Conservation (phyloP, 2,329 filamentous ascomycete genomes). For the Sporothrix curviconia region DNA sequence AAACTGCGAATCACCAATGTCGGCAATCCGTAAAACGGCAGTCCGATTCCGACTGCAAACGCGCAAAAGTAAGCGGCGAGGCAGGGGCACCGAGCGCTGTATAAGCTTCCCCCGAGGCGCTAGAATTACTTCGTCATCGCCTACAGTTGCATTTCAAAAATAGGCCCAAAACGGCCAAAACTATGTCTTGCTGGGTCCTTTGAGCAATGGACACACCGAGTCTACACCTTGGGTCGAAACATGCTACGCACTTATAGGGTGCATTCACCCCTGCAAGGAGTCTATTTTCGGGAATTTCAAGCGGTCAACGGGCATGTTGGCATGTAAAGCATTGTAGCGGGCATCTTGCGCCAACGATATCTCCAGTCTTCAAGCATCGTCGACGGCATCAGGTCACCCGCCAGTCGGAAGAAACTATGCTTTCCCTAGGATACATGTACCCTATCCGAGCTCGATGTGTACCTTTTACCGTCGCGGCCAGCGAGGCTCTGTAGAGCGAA, state of each 20-base stretch:
- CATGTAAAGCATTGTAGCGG: background rate
- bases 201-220: background rate
- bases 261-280: too few species aligned
- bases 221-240: background rate
- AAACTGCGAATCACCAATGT: too few species aligned
- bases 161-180: too few species aligned
- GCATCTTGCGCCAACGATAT: too few species aligned
- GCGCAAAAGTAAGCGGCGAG: background rate
- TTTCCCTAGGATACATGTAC: background rate
- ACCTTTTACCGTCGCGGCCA: background rate
- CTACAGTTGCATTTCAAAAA: background rate
- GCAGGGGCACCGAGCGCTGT: background rate
- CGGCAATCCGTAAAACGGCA: slow-evolving; percentile 3
- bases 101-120: too few species aligned
- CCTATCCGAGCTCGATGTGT: background rate
- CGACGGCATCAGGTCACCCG: background rate
- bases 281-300: too few species aligned
- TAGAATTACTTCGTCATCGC: background rate
- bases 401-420: too few species aligned
- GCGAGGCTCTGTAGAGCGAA: background rate
- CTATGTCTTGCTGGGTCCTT: background rate
- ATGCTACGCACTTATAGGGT: background rate
- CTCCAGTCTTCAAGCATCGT: background rate
- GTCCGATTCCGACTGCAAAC: background rate
- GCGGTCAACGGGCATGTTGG: too few species aligned